Conservation (phyloP, 768 basidiomycete species). For the Gelatoporia subvermispora region DNA sequence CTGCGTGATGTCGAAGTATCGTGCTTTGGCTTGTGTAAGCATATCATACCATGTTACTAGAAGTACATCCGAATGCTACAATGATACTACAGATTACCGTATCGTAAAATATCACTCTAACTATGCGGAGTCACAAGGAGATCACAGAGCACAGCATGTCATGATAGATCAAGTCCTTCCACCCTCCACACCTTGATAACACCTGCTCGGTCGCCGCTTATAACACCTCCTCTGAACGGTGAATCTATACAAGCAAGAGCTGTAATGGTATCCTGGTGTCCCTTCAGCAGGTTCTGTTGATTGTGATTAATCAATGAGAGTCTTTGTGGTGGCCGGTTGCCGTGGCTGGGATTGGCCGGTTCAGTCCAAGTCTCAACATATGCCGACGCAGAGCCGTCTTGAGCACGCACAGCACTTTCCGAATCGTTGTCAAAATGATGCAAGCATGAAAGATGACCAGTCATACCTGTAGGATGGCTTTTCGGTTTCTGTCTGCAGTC, state of each 20-base stretch:
- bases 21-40: too few relatives aligned
- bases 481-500: slow-evolving; percentile 70
- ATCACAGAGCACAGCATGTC: neutral
- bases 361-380: slow-evolving; percentile 64
- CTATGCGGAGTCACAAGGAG: neutral
- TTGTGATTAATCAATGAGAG: slow-evolving; percentile 75
- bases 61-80: too few relatives aligned
- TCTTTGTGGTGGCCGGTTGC: slow-evolving; percentile 67
- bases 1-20: too few relatives aligned
- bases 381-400: slow-evolving; percentile 42
- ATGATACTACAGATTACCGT: too few relatives aligned
- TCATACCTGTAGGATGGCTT: slow-evolving; percentile 70
- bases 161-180: slow-evolving; percentile 35
- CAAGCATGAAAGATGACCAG: slow-evolving; percentile 7
- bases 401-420: slow-evolving; percentile 28
- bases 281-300: slow-evolving; percentile 78
- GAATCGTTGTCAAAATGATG: neutral
- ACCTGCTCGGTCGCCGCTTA: slow-evolving; percentile 89
- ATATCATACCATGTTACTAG: too few relatives aligned
- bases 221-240: slow-evolving; percentile 86
- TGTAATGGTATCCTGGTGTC: slow-evolving; percentile 89
- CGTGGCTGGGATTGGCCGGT: slow-evolving; percentile 38
- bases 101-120: neutral
- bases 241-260: slow-evolving; percentile 84
- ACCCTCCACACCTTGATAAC: slow-evolving; percentile 88